Base-by-base conservation (phyloP, 2,329 filamentous ascomycete genomes). In the Aspergillus costaricaensis region DNA sequence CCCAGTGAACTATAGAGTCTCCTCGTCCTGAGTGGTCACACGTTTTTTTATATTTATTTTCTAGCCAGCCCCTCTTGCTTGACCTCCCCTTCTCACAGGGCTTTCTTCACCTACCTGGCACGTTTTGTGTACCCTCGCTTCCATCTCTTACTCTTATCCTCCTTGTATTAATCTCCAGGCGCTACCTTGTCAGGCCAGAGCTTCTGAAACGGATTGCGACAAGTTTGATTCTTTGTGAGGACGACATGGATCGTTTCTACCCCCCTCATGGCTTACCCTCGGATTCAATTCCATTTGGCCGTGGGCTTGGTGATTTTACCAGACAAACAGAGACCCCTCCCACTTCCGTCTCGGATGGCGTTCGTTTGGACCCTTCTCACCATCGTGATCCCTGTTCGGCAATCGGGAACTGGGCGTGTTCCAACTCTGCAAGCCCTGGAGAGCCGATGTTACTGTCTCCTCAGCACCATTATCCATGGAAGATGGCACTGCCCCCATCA, bases 221-320 rank as follows among this genome's bases (percentile, higher is more conserved):
- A 25, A 61, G 51, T 23, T 51, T 61, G 50, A 38, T 14, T 49
- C 47, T 23, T 39, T 44, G 50, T 27, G 25, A 58, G 55, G 50
- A 44, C 60, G 53, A 61, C 44, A 74, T 74, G 72, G 61, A 71
- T 55, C 63, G 51, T 54, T 66, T 65, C 38, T 61, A 63, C 36
- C 49, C 62, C 32, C 59, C 68, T 38, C 60, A 65, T 53, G 58
- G 62, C 47, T 67, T 63, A 30, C 59, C 61, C 52, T 36, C 67
- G 43, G 63, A 65, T 60, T 67, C 66, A 48, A 60, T 68, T 44
- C 57, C 67, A 66, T 67, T 66, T 59, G 67, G 64, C 58, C 68
- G 65, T 60, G 65, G 60, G 65, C 60, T 43, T 66, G 65, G 54
- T 60, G 57, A 59, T 38, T 55, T 58, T 23, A 60, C 62, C 47